These are phyloP conservation scores for Boletus vermiculosoides DNA, from an alignment of 768 basidiomycete genomes.

Conservation along the genomic window DNA sequence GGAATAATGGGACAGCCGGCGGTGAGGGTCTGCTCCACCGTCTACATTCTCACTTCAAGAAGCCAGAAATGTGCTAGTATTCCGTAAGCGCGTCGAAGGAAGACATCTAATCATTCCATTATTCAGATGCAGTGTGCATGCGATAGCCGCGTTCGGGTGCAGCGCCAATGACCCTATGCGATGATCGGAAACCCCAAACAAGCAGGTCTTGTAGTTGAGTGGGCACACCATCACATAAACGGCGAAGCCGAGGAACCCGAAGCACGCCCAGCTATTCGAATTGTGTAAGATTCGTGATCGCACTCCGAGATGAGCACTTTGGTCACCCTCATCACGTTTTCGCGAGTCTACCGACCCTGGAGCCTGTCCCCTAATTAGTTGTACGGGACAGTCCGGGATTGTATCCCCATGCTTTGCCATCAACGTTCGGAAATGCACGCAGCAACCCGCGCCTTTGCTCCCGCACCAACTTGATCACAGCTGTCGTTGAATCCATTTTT, in stretches of 20 bases:
- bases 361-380: not conserved
- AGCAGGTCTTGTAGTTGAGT: conserved; percentile 12
- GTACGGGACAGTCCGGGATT: conserved; percentile 6
- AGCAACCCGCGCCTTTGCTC: not conserved
- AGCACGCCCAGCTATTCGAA: not conserved
- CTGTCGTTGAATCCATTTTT: not conserved
- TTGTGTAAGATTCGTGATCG: conserved; percentile 4
- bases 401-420: not conserved
- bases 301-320: not conserved
- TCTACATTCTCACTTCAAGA: not conserved
- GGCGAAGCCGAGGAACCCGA: conserved; percentile 2
- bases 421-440: not conserved
- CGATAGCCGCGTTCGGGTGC: conserved; percentile 6
- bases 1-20: too few relatives aligned
- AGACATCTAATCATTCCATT: not conserved
- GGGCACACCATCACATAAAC: not conserved
- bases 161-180: not conserved
- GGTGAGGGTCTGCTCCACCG: not conserved
- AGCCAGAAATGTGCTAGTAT: not conserved
- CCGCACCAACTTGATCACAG: not conserved
- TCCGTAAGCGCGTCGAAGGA: not conserved
- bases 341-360: conserved; percentile 13
- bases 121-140: not conserved
- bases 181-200: conserved; percentile 11
- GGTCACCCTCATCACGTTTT: not conserved